phyloP scores from a whole-genome alignment of 768 basidiomycete genomes.

The Termitomyces sp. region DNA sequence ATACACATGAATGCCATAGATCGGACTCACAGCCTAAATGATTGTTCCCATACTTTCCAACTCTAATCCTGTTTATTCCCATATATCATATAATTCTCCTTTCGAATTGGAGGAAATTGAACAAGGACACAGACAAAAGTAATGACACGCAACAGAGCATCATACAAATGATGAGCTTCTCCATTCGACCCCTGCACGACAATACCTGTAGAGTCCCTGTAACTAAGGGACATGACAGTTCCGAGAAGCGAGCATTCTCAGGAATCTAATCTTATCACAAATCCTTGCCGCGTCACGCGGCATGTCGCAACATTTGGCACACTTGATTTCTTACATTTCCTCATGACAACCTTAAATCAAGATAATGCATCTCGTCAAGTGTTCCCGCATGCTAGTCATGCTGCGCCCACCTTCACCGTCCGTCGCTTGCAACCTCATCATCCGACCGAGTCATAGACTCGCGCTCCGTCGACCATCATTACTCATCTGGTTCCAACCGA shows the following conservation, averaged over 20 bases:
- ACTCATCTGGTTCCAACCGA: constrained; percentile 40
- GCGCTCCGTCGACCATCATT: constrained; percentile 34
- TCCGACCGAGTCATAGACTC: constrained; percentile 49
- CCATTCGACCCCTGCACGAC: constrained; percentile 73
- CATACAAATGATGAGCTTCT: constrained; percentile 65
- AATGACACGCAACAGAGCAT: not conserved
- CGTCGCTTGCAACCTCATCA: constrained; percentile 38
- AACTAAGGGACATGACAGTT: constrained; percentile 16
- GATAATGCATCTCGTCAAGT: constrained; percentile 51
- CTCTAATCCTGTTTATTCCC: too few species aligned
- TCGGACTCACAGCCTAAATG: too few species aligned
- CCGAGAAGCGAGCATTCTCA: not conserved
- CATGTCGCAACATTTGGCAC: constrained; percentile 7
- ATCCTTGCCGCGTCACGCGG: constrained; percentile 9
- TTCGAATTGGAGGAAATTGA: too few species aligned
- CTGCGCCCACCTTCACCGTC: constrained; percentile 44
- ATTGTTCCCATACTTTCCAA: too few species aligned
- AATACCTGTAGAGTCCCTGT: constrained; percentile 66
- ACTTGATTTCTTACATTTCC: constrained; percentile 1
- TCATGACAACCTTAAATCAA: not conserved
- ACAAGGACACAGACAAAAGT: not conserved
- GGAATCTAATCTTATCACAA: constrained; percentile 18
- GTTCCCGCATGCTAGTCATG: constrained; percentile 84
- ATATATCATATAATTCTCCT: too few species aligned
- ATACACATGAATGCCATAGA: too few species aligned